phyloP scores from a whole-genome alignment of 306 rosid genomes.

The Lathyrus tuberosus region DNA sequence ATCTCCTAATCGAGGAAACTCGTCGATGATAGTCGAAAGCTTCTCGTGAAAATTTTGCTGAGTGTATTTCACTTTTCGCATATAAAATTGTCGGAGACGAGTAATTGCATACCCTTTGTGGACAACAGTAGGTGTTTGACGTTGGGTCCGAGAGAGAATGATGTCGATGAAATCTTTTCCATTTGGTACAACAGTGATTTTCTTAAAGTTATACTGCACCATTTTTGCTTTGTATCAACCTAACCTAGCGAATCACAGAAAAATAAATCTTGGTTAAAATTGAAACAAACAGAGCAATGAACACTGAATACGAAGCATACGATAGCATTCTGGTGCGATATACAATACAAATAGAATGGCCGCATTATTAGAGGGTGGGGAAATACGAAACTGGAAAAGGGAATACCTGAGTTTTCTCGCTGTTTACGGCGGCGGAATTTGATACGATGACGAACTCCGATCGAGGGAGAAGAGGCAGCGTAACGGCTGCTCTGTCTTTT shows the following conservation, averaged over 20 bases:
- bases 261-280: background rate
- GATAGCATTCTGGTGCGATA: too few species aligned
- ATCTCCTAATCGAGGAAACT: constrained; percentile 79
- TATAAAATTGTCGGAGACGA: constrained; percentile 78
- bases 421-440: too few species aligned
- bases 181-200: constrained; percentile 86
- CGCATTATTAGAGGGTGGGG: too few species aligned
- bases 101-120: constrained; percentile 86
- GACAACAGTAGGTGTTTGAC: constrained; percentile 88
- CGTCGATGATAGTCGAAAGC: constrained; percentile 75
- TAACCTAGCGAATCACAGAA: background rate
- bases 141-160: constrained; percentile 82
- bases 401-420: too few species aligned
- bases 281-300: background rate
- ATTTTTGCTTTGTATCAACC: constrained; percentile 38
- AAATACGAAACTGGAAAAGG: too few species aligned
- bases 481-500: too few species aligned
- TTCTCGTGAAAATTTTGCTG: constrained; percentile 74
- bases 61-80: constrained; percentile 90
- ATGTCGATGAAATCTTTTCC: constrained; percentile 84
- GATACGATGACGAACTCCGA: too few species aligned
- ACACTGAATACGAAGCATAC: background rate
- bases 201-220: constrained; percentile 91
- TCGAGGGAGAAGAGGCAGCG: too few species aligned
- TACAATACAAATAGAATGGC: too few species aligned